phyloP scores from a whole-genome alignment of 2,329 filamentous ascomycete species.

The Penicillium sp. region DNA sequence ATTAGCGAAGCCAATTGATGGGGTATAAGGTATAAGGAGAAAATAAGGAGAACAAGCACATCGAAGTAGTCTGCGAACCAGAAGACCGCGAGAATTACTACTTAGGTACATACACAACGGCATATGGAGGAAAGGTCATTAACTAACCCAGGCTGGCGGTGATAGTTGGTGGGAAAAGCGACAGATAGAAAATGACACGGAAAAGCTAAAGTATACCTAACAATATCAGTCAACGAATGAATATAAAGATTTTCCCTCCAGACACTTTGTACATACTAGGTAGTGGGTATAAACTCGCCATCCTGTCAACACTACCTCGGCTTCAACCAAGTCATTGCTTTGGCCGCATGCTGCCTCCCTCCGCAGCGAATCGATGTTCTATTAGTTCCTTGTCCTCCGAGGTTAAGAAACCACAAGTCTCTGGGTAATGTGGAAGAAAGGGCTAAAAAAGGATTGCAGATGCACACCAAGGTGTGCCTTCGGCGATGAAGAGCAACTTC shows the following conservation, averaged over 20 bases:
- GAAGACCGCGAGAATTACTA: conserved; percentile 44
- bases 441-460: conserved; percentile 26
- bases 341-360: conserved; percentile 7
- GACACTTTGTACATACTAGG: background rate
- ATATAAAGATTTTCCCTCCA: background rate
- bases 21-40: background rate
- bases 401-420: conserved; percentile 27
- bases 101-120: conserved; percentile 47
- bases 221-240: background rate
- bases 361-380: conserved; percentile 7
- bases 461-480: conserved; percentile 15
- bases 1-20: conserved; percentile 31
- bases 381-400: conserved; percentile 23
- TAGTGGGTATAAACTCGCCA: conserved; percentile 15
- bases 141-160: conserved; percentile 56
- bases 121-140: conserved; percentile 63
- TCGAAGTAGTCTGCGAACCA: conserved; percentile 55
- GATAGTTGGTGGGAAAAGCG: conserved; percentile 59
- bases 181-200: conserved; percentile 51
- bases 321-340: conserved; percentile 17
- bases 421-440: conserved; percentile 33
- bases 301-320: conserved; percentile 12
- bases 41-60: conserved; percentile 7
- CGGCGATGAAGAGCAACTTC: conserved; percentile 21
- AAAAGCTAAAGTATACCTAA: conserved; percentile 45